Evolutionary conservation across 2,329 filamentous ascomycete genomes (phyloP).

Genomic region (Teratosphaeria gauchensis): DNA sequence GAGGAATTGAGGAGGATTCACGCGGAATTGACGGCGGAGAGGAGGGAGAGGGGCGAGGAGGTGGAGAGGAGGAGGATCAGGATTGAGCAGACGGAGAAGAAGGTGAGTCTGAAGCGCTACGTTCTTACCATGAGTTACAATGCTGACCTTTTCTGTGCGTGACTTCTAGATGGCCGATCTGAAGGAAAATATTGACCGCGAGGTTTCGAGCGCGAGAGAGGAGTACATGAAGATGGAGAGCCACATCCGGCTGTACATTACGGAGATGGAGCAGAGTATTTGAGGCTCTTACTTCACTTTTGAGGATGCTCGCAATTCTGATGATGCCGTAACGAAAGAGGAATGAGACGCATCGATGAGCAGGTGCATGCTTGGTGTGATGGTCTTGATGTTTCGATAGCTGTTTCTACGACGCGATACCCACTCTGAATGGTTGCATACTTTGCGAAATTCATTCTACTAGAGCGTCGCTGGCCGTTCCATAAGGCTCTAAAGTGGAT

Average conservation of each 20-base stretch:
- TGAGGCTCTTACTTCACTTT: slow-evolving; percentile 7
- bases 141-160: slow-evolving; percentile 9
- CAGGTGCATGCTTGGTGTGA: neutral
- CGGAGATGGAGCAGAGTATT: slow-evolving; percentile 93
- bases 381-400: neutral
- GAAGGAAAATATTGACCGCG: slow-evolving; percentile 93
- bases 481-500: no score
- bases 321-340: neutral
- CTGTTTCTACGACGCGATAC: neutral
- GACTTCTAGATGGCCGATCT: slow-evolving; percentile 76
- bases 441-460: no score
- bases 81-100: slow-evolving; percentile 98
- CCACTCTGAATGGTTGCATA: neutral
- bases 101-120: slow-evolving; percentile 49
- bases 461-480: no score
- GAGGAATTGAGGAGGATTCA: slow-evolving; percentile 77
- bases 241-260: slow-evolving; percentile 95
- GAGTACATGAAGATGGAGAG: slow-evolving; percentile 97
- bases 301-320: neutral
- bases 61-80: slow-evolving; percentile 86
- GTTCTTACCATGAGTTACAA: no score
- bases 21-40: slow-evolving; percentile 70
- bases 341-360: neutral
- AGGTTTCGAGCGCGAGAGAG: slow-evolving; percentile 80
- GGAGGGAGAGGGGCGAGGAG: slow-evolving; percentile 76